Base-by-base conservation (phyloP, 2,329 filamentous ascomycete genomes). In the Cercospora zeae-maydis region DNA sequence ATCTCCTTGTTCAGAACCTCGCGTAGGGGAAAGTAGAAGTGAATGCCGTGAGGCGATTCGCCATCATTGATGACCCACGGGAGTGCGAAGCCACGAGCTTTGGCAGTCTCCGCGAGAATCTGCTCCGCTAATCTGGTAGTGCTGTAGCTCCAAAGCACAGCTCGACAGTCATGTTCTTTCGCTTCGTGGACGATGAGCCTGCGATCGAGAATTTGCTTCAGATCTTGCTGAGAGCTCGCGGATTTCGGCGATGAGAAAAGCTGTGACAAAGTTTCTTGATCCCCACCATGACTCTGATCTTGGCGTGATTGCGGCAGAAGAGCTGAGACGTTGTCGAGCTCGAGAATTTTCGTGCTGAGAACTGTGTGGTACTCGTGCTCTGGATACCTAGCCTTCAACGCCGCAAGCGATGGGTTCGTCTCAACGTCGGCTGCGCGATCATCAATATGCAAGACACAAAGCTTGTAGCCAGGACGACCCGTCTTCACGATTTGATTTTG, bases 101-200 rank as follows among this genome's bases (percentile, higher is more conserved):
- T 97, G 24, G 93, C 92, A 2, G 93, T 92, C 77, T 95, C 91
- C 6, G 91, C 83, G 13, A 99, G 84, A 0, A 92, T 91, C 71
- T 91, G 87, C 69, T 93, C 91, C 3, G 95, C 93, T 31, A 99
- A 86, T 14, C 88, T 86, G 4, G 92, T 97, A 19, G 95, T 96
- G 68, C 87, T 96, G 77, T 93, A 88, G 21, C 91, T 93, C 76
- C 95, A 88, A 1, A 98, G 78, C 45, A 98, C 83, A 11, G 86
- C 87, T 66, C 88, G 84, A 74, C 88, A 95, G 11, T 73, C 78
- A 30, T 82, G 78, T 14, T 79, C 75, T 65, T 84, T 82, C 9
- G 90, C 90, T 49, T 86, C 79, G 49, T 85, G 79, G 56, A 92
- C 80, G 33, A 97, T 83, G 4, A 96, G 79, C 68, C 90, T 86